Percentiles rank a stretch among this genome's conserved stretches.
These are phyloP conservation scores for Starmerella ratchasimensis DNA, from an alignment of 805 yeast genomes.

Conservation along the genomic window DNA sequence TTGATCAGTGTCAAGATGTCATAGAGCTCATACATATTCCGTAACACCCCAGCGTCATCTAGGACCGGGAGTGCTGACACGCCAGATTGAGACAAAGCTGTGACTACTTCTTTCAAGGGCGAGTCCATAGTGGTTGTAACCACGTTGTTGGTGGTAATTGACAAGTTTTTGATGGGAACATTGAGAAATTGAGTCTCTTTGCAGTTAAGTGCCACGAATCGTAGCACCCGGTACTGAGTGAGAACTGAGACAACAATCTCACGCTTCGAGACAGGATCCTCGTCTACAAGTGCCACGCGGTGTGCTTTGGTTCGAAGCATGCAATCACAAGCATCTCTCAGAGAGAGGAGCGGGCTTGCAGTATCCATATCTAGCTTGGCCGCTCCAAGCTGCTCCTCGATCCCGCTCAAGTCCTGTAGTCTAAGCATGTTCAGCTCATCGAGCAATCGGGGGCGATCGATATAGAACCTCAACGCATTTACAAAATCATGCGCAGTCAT, in stretches of 20 bases:
- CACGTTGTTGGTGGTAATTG: slow-evolving; percentile 42
- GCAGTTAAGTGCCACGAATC: slow-evolving; percentile 91
- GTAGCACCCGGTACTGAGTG: slow-evolving; percentile 89
- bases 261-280: slow-evolving; percentile 80
- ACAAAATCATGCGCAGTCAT: slow-evolving; percentile 85
- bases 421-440: slow-evolving; percentile 78
- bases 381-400: slow-evolving; percentile 77
- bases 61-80: slow-evolving; percentile 89
- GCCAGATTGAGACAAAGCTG: slow-evolving; percentile 58
- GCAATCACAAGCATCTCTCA: slow-evolving; percentile 84
- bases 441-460: slow-evolving; percentile 70
- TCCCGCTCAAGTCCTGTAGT: slow-evolving; percentile 69
- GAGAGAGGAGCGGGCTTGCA: slow-evolving; percentile 77
- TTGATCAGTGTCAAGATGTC: slow-evolving; percentile 86
- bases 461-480: slow-evolving; percentile 87
- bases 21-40: slow-evolving; percentile 90
- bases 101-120: slow-evolving; percentile 88
- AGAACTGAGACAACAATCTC: slow-evolving; percentile 91
- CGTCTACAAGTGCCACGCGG: slow-evolving; percentile 87
- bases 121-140: slow-evolving; percentile 77
- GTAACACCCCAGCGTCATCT: slow-evolving; percentile 52
- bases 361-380: slow-evolving; percentile 74
- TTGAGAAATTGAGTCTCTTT: slow-evolving; percentile 77
- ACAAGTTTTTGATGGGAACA: slow-evolving; percentile 58
- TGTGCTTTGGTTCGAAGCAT: slow-evolving; percentile 83